Evolutionary conservation across 2,329 filamentous ascomycete species (phyloP), one percentile per base, ranked within the genome.

Genomic region (Ceratocystiopsis sp.): DNA sequence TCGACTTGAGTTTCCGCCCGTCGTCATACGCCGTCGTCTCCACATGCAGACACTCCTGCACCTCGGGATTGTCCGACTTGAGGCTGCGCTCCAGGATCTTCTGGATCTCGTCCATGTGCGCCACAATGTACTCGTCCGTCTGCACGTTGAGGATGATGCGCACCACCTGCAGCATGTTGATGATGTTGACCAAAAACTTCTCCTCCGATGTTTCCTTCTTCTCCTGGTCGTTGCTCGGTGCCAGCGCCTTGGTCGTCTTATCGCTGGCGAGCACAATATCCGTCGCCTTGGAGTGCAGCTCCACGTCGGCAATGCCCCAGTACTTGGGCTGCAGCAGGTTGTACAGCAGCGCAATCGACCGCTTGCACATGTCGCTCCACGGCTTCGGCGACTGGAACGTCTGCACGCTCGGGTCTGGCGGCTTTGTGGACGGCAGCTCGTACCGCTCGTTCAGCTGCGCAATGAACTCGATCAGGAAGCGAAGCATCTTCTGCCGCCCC

Each of bases 381-480:
- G 71, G 65, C 11, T 73, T 57, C 14, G 72, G 63, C 40, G 65
- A 60, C 37, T 67, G 63, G 33, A 65, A 65, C 19, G 65, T 63
- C 37, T 61, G 58, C 39, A 54, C 54, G 1, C 58, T 55, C 13
- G 65, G 51, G 37, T 81, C 76, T 40, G 75, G 73, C 37, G 75
- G 68, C 52, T 78, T 81, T 14, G 75, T 70, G 18, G 81, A 82
- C 14, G 80, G 80, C 18, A 86, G 73, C 17, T 78, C 78, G 57
- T 83, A 95, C 33, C 87, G 76, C 59, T 96, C 91, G 16, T 82
- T 80, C 18, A 95, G 69, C 41, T 85, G 82, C 1, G 86, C 87
- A 52, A 96, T 94, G 60, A 96, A 96, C 47, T 91, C 84, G 29
- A 96, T 83, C 32, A 98, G 72, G 55, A 96, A 98, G 60, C 94